A percentile compares a stretch with the other conserved stretches of the same genome.
These are phyloP conservation scores for Murraya paniculata DNA, from an alignment of 345 rosid genomes.

Conservation along the genomic window DNA sequence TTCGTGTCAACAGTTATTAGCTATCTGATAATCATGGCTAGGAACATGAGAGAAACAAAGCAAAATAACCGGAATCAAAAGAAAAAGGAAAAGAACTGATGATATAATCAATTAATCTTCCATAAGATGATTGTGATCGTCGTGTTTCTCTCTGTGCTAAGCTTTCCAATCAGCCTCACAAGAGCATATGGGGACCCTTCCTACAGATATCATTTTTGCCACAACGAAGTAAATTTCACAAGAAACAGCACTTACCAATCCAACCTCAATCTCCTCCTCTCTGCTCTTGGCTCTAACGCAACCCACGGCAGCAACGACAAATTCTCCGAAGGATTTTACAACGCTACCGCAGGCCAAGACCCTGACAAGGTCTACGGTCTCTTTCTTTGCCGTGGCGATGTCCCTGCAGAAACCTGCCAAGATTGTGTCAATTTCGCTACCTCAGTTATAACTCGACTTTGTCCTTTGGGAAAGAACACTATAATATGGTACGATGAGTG, in stretches of 20 bases:
- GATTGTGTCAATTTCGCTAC: neutral
- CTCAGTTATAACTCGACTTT: neutral
- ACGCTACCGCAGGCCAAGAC: conserved; percentile 1
- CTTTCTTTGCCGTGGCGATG: conserved; percentile 15
- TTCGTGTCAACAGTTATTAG: no score
- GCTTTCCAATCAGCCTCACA: neutral
- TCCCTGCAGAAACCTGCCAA: neutral
- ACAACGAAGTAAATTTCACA: neutral
- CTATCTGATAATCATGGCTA: neutral
- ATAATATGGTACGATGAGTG: conserved; percentile 10
- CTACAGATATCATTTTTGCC: neutral
- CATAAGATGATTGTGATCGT: neutral
- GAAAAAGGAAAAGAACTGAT: no score
- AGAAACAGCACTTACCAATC: neutral
- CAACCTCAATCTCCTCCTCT: conserved; percentile 7
- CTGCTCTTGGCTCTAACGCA: conserved; percentile 6
- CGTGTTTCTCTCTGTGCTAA: neutral
- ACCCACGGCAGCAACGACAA: neutral
- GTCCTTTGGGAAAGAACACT: neutral
- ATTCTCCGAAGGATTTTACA: conserved; percentile 6
- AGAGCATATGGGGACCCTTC: neutral
- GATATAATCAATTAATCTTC: neutral
- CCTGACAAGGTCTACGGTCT: conserved; percentile 4
- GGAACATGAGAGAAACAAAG: no score
- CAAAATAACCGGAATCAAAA: no score